Percentiles rank a stretch among this genome's conserved stretches.
phyloP scores from a whole-genome alignment of 208 protist species.

The Leishmania major region DNA sequence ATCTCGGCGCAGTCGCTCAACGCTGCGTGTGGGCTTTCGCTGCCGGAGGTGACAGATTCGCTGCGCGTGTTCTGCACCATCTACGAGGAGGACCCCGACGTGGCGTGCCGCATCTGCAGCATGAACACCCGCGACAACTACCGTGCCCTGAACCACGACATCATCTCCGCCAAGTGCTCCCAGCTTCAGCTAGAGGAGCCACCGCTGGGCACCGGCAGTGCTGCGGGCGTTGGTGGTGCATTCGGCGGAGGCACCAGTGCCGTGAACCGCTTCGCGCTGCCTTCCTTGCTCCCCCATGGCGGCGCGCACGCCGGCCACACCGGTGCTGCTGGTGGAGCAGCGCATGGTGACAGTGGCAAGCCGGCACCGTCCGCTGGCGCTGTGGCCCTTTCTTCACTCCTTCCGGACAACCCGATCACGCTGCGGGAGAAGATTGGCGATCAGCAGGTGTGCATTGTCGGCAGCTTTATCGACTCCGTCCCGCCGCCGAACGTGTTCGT shows the following conservation, averaged over 20 bases:
- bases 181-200: constrained; percentile 41
- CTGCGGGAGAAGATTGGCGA: constrained; percentile 38
- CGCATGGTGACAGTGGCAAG: constrained; percentile 12
- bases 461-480: constrained; percentile 67
- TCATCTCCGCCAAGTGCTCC: constrained; percentile 65
- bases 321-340: background rate
- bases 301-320: constrained; percentile 3
- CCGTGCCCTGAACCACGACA: constrained; percentile 62
- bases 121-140: constrained; percentile 77
- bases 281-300: constrained; percentile 12
- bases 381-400: constrained; percentile 48
- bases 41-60: constrained; percentile 62
- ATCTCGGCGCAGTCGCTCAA: constrained; percentile 61
- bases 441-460: constrained; percentile 56
- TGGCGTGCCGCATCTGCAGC: constrained; percentile 49
- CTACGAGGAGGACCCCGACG: constrained; percentile 60
- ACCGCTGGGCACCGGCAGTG: background rate
- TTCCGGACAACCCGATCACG: constrained; percentile 62
- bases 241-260: background rate
- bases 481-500: constrained; percentile 59
- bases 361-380: constrained; percentile 17
- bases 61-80: constrained; percentile 80
- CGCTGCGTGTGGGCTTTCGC: constrained; percentile 31
- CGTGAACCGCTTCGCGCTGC: background rate
- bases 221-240: constrained; percentile 4